phyloP scores from a whole-genome alignment of 2,329 filamentous ascomycete genomes.

The Daldinia eschscholtzii region DNA sequence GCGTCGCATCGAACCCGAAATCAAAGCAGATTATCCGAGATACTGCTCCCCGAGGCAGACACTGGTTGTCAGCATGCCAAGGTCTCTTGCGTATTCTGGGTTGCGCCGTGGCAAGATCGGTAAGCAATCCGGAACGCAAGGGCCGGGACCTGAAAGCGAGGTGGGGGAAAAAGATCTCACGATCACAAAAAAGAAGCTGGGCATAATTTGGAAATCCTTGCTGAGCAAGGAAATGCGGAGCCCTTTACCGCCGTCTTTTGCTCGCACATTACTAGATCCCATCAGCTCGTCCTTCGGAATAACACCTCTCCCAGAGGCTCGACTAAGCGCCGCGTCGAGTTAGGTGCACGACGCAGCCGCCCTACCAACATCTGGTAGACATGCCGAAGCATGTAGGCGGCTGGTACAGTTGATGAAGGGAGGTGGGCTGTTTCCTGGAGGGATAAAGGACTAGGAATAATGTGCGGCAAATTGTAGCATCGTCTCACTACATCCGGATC shows the following conservation, averaged over 20 bases:
- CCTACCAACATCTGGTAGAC: conserved; percentile 26
- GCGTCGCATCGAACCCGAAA: conserved; percentile 46
- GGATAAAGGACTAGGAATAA: conserved; percentile 42
- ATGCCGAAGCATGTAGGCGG: conserved; percentile 27
- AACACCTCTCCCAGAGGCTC: conserved; percentile 37
- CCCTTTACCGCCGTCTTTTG: conserved; percentile 50
- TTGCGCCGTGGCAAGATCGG: conserved; percentile 51
- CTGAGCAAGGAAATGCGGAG: conserved; percentile 49
- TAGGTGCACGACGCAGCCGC: conserved; percentile 31
- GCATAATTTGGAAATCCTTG: conserved; percentile 49
- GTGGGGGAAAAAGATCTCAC: conserved; percentile 50
- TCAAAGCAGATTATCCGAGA: conserved; percentile 46
- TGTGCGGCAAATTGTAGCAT: conserved; percentile 46
- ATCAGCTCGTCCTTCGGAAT: conserved; percentile 31
- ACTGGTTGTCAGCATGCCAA: conserved; percentile 51
- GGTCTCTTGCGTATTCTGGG: conserved; percentile 42
- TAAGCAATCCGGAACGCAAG: conserved; percentile 42
- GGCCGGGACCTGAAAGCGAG: conserved; percentile 47
- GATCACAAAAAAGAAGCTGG: conserved; percentile 51
- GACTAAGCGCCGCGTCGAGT: conserved; percentile 52
- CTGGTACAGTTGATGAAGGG: conserved; percentile 34
- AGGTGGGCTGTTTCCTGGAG: conserved; percentile 29
- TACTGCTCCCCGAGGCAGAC: conserved; percentile 48
- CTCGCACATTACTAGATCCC: conserved; percentile 42
- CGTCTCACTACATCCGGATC: conserved; percentile 51